A percentile compares a stretch with the other conserved stretches of the same genome.
phyloP scores from a whole-genome alignment of 176 grass and related monocot species.

The Hyparrhenia diplandra region DNA sequence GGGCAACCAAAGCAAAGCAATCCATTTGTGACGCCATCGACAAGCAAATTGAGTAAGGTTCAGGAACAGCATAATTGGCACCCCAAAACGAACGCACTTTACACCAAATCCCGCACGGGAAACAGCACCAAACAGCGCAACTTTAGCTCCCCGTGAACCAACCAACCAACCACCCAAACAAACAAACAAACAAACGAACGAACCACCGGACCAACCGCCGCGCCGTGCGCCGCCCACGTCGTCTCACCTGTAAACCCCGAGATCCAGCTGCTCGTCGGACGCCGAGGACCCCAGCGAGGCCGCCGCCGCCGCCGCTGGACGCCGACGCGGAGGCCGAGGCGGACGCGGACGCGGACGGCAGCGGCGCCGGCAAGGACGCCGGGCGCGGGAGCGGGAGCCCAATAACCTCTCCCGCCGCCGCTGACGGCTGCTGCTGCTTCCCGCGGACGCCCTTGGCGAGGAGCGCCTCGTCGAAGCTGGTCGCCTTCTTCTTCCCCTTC shows the following conservation, averaged over 20 bases:
- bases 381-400: constrained; percentile 61
- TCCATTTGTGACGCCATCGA: neutral
- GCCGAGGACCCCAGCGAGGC: constrained; percentile 60
- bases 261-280: constrained; percentile 63
- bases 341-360: constrained; percentile 14
- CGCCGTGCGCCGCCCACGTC: neutral
- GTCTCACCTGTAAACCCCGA: constrained; percentile 48
- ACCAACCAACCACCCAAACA: constrained; percentile 10
- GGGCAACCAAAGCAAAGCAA: neutral
- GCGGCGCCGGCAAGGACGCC: constrained; percentile 28
- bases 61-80: neutral
- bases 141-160: constrained; percentile 15
- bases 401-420: neutral
- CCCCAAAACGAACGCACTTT: neutral
- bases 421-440: neutral
- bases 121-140: constrained; percentile 4
- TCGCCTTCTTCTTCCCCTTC: constrained; percentile 31
- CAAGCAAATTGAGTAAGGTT: neutral
- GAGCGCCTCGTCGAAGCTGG: constrained; percentile 63
- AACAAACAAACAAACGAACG: neutral
- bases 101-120: constrained; percentile 26
- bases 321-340: constrained; percentile 16
- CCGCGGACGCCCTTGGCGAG: neutral
- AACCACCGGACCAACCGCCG: neutral
- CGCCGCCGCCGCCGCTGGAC: constrained; percentile 33